Evolutionary conservation across 2,329 filamentous ascomycete species (phyloP), one percentile per base, ranked within the genome.

Genomic region (Coleophoma cylindrospora): DNA sequence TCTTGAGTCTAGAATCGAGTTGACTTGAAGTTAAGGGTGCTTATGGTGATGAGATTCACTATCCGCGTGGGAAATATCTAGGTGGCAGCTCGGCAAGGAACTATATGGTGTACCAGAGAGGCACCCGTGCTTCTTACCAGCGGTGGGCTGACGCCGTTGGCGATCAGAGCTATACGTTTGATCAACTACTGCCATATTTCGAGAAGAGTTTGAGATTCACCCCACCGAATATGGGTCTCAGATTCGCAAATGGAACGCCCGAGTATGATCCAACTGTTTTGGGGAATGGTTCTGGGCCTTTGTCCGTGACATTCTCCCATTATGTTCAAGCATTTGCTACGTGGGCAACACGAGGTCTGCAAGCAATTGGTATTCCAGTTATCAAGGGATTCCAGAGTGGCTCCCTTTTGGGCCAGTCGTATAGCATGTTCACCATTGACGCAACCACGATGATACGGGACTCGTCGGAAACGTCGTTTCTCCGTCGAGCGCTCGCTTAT

Each of bases 101-200:
- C 49, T 64, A 60, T 41, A 64, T 66, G 64, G 59, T 59, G 4
- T 59, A 57, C 14, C 33, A 54, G 10, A 32, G 49, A 36, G 45
- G 43, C 12, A 55, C 58, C 9, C 46, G 34, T 15, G 49, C 40
- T 3, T 40, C 52, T 6, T 70, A 21, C 53, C 67, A 77, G 19
- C 64, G 68, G 41, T 78, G 74, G 75, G 71, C 66, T 2, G 57
- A 65, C 33, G 56, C 66, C 3, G 64, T 69, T 0, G 66, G 62
- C 2, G 74, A 79, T 48, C 44, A 67, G 1, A 60, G 65, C 2
- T 81, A 76, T 67, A 69, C 67, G 51, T 75, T 73, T 49, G 61
- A 73, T 4, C 67, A 67, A 10, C 66, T 78, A 32, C 63, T 73
- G 14, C 71, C 72, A 2, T 80, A 73, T 60, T 69, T 76, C 49